phyloP scores from a whole-genome alignment of 1,139 yeast genomes.

The Candida sanyaensis region DNA sequence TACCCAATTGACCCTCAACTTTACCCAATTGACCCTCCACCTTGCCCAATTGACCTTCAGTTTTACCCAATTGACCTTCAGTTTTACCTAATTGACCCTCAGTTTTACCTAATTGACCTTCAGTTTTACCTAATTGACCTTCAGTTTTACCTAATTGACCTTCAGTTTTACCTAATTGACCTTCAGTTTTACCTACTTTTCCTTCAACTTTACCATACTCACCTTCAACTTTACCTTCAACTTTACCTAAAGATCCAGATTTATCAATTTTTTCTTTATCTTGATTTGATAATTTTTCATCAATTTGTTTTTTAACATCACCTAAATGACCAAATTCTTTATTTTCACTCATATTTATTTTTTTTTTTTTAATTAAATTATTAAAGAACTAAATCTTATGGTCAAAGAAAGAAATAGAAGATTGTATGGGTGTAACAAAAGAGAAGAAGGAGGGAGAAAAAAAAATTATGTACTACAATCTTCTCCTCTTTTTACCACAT shows the following conservation, averaged over 20 bases:
- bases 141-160: constrained; percentile 14
- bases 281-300: constrained; percentile 4
- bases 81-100: constrained; percentile 12
- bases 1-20: constrained; percentile 17
- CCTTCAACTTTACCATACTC: constrained; percentile 17
- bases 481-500: too few relatives aligned
- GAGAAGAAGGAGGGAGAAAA: background rate
- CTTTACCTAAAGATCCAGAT: constrained; percentile 1
- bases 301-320: constrained; percentile 12
- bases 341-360: constrained; percentile 13
- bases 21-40: constrained; percentile 11
- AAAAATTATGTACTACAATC: too few relatives aligned
- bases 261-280: constrained; percentile 1
- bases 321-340: constrained; percentile 18
- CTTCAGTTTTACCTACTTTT: constrained; percentile 13
- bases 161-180: constrained; percentile 5
- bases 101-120: constrained; percentile 7
- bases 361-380: background rate
- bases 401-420: background rate
- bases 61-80: too few relatives aligned
- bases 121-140: constrained; percentile 11
- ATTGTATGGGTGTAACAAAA: background rate
- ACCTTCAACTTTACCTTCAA: constrained; percentile 6
- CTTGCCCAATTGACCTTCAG: constrained; percentile 17
- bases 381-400: too few relatives aligned